Base-by-base conservation (phyloP, 2,329 filamentous ascomycete genomes). In the Paracamarosporium sp. region DNA sequence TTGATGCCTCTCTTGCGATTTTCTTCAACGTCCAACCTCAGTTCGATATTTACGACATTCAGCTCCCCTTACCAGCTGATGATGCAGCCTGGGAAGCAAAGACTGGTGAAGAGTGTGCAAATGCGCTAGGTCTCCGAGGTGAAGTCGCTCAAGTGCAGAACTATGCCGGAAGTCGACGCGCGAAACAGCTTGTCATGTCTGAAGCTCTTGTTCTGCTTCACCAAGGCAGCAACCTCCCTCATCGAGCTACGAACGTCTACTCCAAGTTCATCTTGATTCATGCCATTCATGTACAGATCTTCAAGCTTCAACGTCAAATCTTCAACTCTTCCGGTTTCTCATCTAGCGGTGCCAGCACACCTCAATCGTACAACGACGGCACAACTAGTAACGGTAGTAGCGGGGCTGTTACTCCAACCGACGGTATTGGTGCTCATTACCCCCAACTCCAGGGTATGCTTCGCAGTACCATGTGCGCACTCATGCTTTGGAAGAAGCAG, bases 231-330 rank as follows among this genome's bases (percentile, higher is more conserved):
- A 81, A 85, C 46, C 85, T 91, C 53, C 85, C 86, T 56, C 85
- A 86, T 3, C 85, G 86, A 43, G 85, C 84, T 22, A 92, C 89
- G 1, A 92, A 92, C 65, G 79, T 89, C 2, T 90, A 88, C 67
- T 88, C 87, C 33, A 92, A 92, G 68, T 92, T 92, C 66, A 84
- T 92, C 54, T 75, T 92, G 45, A 86, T 92, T 7, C 90, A 92
- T 67, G 86, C 85, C 12, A 79, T 93, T 51, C 82, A 90, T 54
- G 81, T 86, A 5, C 82, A 90, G 62, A 85, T 92, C 61, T 85
- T 81, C 78, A 76, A 79, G 53, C 75, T 79, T 40, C 83, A 83
- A 65, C 81, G 79, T 46, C 79, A 81, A 60, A 65, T 79, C 15
- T 56, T 53, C 28, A 63, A 45, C 61, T 65, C 55, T 25, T 64